Conservation (phyloP, 192 early-diverging fungal genomes). For the Entomortierella beljakovae region DNA sequence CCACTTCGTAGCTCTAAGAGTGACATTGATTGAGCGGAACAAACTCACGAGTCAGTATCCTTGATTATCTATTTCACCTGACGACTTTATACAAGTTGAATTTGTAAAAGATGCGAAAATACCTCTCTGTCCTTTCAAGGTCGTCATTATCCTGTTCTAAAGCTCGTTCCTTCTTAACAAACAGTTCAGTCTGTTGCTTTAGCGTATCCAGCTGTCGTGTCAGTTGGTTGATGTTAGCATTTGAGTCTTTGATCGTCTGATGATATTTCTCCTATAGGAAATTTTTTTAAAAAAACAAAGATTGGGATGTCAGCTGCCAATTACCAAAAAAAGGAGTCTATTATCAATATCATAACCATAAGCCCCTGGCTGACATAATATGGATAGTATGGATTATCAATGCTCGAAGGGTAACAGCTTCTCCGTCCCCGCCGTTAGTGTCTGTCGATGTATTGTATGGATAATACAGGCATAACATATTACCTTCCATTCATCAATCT, state of each 20-base stretch:
- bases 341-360: too few species aligned
- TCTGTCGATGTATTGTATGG: neutral
- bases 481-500: constrained; percentile 80
- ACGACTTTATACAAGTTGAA: constrained; percentile 3
- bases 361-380: neutral
- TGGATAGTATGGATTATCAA: too few species aligned
- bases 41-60: neutral
- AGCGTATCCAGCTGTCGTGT: constrained; percentile 81
- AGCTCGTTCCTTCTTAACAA: constrained; percentile 77
- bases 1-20: constrained; percentile 70
- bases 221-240: constrained; percentile 72
- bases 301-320: constrained; percentile 1
- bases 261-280: constrained; percentile 70
- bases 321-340: constrained; percentile 3
- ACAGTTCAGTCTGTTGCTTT: constrained; percentile 74
- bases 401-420: too few species aligned
- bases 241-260: constrained; percentile 72
- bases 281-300: neutral
- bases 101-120: neutral
- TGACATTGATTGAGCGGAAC: neutral
- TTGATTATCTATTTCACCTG: too few species aligned
- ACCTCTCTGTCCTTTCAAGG: constrained; percentile 76
- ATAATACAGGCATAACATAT: constrained; percentile 5
- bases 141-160: constrained; percentile 85
- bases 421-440: too few species aligned